A percentile compares a stretch with the other conserved stretches of the same genome.
phyloP scores from a whole-genome alignment of 306 rosid genomes.

The Prunus salicina region DNA sequence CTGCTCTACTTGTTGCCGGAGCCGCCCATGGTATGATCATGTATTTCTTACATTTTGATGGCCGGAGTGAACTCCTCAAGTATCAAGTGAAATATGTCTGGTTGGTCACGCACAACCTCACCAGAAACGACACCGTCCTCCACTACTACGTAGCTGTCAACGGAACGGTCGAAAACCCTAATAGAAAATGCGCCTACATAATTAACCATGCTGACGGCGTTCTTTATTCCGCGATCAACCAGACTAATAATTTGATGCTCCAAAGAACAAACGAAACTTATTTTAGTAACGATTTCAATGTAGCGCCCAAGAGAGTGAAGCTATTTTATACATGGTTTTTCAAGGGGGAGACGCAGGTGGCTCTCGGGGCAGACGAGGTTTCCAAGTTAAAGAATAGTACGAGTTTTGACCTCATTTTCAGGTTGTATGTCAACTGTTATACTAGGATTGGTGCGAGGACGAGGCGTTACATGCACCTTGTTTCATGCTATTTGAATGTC shows the following conservation, averaged over 20 bases:
- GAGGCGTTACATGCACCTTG: background rate
- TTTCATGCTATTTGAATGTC: background rate
- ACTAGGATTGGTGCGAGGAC: background rate
- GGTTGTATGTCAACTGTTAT: background rate
- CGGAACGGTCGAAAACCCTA: background rate
- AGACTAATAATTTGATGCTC: background rate
- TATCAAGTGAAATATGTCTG: conserved; percentile 31
- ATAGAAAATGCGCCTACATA: background rate
- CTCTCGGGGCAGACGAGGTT: background rate
- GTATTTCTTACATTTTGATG: background rate
- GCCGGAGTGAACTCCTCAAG: conserved; percentile 11
- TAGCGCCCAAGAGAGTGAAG: background rate
- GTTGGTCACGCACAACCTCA: conserved; percentile 36
- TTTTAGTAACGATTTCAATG: background rate
- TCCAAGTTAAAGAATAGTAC: background rate
- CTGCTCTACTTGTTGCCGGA: background rate
- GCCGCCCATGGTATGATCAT: background rate
- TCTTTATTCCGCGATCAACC: background rate
- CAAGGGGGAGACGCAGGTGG: background rate
- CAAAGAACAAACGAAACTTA: no score
- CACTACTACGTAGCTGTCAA: background rate
- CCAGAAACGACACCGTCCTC: conserved; percentile 13
- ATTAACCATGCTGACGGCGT: background rate
- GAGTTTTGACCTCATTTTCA: background rate
- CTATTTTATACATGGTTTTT: background rate